Base-by-base conservation (phyloP, 192 early-diverging fungal species). In the Rhizophagus sp. region DNA sequence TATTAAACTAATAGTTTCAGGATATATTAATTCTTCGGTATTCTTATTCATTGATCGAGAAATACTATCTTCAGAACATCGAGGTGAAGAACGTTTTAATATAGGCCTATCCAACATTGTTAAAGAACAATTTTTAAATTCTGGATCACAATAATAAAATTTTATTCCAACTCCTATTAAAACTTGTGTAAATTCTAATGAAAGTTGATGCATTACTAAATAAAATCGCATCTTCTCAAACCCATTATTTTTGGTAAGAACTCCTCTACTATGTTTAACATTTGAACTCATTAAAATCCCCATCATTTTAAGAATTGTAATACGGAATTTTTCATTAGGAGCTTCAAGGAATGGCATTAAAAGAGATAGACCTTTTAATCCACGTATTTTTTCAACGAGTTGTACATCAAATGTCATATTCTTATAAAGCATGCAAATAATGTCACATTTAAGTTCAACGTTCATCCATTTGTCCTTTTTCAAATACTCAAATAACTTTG, bases 101-200 rank as follows among this genome's bases (percentile, higher is more conserved):
- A 80, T 79, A 2, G 77, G 17, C 15, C 77, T 33, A 11, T 85
- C 82, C 13, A 27, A 30, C 27, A 68, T 79, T 7, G 81, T 78
- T 22, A 80, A 30, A 71, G 74, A 17, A 39, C 62, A 76, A 75
- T 75, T 81, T 57, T 83, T 85, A 49, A 81, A 79, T 77, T 74
- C 78, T 41, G 84, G 79, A 52, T 85, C 82, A 68, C 82, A 81
- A 10, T 82, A 79, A 61, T 85, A 85, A 65, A 78, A 75, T 36
- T 85, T 85, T 50, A 81, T 82, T 12, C 82, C 82, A 52, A 85
- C 75, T 17, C 84, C 84, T 0, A 85, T 68, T 10, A 85, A 64
- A 36, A 85, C 80, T 57, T 83, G 84, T 24, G 82, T 85, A 24
- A 85, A 82, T 50, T 85, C 84, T 80, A 85, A 81, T 11, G 84